These are phyloP conservation scores for Rhizopus arrhizus DNA, from an alignment of 371 early-diverging fungal species.

Conservation along the genomic window DNA sequence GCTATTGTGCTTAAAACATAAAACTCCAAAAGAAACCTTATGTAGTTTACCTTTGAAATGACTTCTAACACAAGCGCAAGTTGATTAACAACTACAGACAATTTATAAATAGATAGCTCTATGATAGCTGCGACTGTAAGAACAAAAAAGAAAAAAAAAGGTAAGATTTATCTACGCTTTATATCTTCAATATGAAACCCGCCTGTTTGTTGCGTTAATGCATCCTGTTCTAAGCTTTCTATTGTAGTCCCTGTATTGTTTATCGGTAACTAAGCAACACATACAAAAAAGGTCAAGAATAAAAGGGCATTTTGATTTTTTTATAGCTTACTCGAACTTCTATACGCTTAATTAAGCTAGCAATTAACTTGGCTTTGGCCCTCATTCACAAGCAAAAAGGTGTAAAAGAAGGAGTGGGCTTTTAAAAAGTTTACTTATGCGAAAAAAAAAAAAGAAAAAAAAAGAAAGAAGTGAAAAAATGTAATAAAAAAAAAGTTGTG, in stretches of 20 bases:
- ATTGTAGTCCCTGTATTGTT: slow-evolving; percentile 57
- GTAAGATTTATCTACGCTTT: neutral
- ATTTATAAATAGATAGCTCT: slow-evolving; percentile 58
- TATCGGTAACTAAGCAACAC: slow-evolving; percentile 53
- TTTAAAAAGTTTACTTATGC: neutral
- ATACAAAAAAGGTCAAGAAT: neutral
- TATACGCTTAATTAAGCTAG: slow-evolving; percentile 54
- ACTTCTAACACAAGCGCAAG: slow-evolving; percentile 60
- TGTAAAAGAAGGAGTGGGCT: neutral
- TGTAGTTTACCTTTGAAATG: slow-evolving; percentile 58
- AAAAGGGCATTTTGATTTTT: neutral
- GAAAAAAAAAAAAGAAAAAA: slow-evolving; percentile 1
- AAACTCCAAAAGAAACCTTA: neutral
- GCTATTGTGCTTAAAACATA: neutral
- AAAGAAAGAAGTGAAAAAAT: slow-evolving; percentile 1
- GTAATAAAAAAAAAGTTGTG: neutral
- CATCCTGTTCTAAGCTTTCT: slow-evolving; percentile 65
- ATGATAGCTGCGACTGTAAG: slow-evolving; percentile 56
- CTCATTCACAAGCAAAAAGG: slow-evolving; percentile 28
- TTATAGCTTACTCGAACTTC: slow-evolving; percentile 46
- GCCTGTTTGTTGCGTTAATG: slow-evolving; percentile 66
- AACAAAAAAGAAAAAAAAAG: slow-evolving; percentile 8
- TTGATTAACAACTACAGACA: slow-evolving; percentile 54
- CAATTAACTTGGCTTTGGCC: slow-evolving; percentile 53
- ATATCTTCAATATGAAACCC: neutral